These are phyloP conservation scores for Abelmoschus esculentus DNA, from an alignment of 345 rosid genomes.

Conservation along the genomic window DNA sequence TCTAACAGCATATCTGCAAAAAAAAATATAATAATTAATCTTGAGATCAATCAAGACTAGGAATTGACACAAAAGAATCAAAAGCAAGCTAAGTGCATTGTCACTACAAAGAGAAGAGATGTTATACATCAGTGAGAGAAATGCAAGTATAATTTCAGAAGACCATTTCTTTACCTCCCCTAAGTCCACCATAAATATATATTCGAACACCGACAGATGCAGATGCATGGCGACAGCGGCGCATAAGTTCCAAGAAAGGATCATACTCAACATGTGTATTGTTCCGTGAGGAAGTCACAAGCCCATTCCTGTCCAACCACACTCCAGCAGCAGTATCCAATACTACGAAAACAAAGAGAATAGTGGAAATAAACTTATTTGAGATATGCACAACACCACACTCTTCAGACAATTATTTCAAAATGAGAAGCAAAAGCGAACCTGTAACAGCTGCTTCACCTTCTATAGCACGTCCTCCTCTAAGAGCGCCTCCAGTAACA, in stretches of 20 bases:
- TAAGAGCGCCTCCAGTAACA: slow-evolving; percentile 85
- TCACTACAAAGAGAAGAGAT: neutral
- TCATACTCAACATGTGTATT: slow-evolving; percentile 59
- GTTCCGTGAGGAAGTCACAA: slow-evolving; percentile 61
- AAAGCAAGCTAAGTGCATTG: neutral
- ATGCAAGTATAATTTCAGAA: neutral
- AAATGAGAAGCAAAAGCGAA: slow-evolving; percentile 24
- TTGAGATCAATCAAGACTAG: neutral
- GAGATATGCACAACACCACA: neutral
- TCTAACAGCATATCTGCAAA: slow-evolving; percentile 72
- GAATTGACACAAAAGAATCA: neutral
- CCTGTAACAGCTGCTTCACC: slow-evolving; percentile 91
- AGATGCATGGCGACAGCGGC: slow-evolving; percentile 94
- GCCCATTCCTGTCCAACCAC: slow-evolving; percentile 95
- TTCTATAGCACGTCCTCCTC: slow-evolving; percentile 82
- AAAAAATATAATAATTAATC: slow-evolving; percentile 8
- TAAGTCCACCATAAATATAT: slow-evolving; percentile 85
- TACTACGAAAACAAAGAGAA: slow-evolving; percentile 33
- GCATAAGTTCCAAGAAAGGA: slow-evolving; percentile 77
- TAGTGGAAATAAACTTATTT: slow-evolving; percentile 3
- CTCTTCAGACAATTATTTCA: neutral
- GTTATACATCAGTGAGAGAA: neutral
- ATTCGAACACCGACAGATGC: slow-evolving; percentile 88
- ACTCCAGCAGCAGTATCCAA: slow-evolving; percentile 99
- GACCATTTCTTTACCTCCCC: slow-evolving; percentile 58